phyloP scores from a whole-genome alignment of 148 eudicot species.

The Arbutus unedo region DNA sequence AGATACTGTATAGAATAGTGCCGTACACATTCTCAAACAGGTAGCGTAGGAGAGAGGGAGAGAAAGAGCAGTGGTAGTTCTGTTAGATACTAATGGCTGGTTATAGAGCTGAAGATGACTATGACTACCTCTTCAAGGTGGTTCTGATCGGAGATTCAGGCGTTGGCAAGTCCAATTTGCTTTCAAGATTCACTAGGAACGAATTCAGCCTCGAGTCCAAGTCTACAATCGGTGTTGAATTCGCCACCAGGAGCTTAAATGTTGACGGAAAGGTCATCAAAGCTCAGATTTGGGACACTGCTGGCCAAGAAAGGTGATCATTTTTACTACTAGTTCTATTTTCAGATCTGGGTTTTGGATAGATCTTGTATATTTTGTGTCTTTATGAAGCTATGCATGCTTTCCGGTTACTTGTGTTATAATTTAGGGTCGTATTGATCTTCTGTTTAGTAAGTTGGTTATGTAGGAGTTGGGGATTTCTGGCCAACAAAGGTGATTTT shows the following conservation, averaged over 20 bases:
- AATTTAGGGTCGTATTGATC: background rate
- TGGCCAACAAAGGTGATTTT: background rate
- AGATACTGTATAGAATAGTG: background rate
- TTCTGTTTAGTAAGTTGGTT: background rate
- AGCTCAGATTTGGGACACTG: conserved; percentile 37
- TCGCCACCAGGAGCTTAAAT: conserved; percentile 26
- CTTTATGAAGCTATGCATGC: background rate
- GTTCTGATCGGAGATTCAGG: conserved; percentile 31
- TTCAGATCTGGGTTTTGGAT: conserved; percentile 8
- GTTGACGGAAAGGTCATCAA: conserved; percentile 29
- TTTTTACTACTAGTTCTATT: background rate
- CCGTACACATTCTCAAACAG: background rate
- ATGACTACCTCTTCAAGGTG: conserved; percentile 30
- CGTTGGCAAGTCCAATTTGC: conserved; percentile 30
- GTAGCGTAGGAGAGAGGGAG: background rate
- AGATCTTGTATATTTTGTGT: background rate
- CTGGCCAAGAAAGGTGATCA: conserved; percentile 28
- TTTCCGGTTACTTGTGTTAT: background rate
- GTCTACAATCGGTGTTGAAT: conserved; percentile 50
- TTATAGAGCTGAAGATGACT: conserved; percentile 31
- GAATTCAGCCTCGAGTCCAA: conserved; percentile 64
- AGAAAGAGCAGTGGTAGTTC: background rate
- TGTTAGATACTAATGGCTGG: conserved; percentile 16
- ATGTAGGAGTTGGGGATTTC: background rate
- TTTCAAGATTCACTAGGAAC: conserved; percentile 43